Percentiles rank a stretch among this genome's conserved stretches.
phyloP scores from a whole-genome alignment of 768 basidiomycete genomes.

The Dendrothele bispora region DNA sequence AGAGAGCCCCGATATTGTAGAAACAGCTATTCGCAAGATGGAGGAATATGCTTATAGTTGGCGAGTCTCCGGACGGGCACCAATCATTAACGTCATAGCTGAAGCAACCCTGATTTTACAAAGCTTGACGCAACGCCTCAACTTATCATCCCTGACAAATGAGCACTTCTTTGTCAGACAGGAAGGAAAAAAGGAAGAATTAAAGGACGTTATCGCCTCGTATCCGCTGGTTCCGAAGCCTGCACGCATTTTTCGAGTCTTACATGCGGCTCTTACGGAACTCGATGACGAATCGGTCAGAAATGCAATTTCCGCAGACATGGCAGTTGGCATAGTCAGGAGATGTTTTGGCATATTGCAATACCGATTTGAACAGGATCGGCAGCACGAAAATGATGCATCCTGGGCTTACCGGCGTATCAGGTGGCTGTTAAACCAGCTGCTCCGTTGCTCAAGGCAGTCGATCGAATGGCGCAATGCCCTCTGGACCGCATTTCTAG shows the following conservation, averaged over 20 bases:
- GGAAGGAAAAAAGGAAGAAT: not conserved
- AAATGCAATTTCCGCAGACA: not conserved
- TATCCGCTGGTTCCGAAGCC: not conserved
- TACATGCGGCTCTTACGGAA: not conserved
- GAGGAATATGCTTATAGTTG: conserved; percentile 1
- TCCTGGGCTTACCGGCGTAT: too few relatives aligned
- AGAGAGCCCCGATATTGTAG: not conserved
- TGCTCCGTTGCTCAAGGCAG: too few relatives aligned
- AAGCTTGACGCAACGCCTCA: not conserved
- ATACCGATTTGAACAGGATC: too few relatives aligned
- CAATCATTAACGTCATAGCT: not conserved
- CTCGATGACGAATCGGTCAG: not conserved
- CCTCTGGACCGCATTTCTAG: too few relatives aligned
- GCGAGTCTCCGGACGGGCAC: not conserved
- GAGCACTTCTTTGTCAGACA: too few relatives aligned
- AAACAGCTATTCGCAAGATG: not conserved
- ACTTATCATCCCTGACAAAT: not conserved
- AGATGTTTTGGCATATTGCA: not conserved
- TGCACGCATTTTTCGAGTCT: not conserved
- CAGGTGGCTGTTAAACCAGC: too few relatives aligned
- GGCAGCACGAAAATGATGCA: too few relatives aligned
- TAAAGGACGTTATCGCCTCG: not conserved
- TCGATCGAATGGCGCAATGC: too few relatives aligned
- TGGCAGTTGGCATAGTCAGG: not conserved
- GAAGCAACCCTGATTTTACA: not conserved